Percentiles rank a stretch among this genome's conserved stretches.
Conservation (phyloP, 2,329 filamentous ascomycete species). For the Exophiala xenobiotica region DNA sequence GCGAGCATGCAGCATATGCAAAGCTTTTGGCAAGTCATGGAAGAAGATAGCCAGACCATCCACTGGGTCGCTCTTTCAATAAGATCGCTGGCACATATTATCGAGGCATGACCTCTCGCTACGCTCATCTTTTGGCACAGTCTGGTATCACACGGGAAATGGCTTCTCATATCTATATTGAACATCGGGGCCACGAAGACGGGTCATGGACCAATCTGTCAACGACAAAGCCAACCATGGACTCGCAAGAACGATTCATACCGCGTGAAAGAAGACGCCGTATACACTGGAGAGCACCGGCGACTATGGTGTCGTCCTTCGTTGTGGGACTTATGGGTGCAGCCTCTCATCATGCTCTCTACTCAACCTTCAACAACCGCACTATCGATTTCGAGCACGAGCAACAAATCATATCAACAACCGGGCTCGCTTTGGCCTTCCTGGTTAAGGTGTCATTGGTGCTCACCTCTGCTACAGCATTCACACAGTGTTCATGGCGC, state of each 20-base stretch:
- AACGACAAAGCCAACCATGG: neutral
- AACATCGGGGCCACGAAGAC: neutral
- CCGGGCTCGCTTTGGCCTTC: neutral
- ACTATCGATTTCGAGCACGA: neutral
- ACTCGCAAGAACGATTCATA: neutral
- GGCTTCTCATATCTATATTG: neutral
- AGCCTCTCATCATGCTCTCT: neutral
- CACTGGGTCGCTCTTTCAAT: neutral
- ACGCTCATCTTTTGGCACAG: neutral
- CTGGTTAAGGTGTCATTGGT: neutral
- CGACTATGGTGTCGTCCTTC: neutral
- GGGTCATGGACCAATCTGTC: neutral
- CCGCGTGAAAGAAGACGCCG: neutral
- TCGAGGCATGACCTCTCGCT: neutral
- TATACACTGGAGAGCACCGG: neutral
- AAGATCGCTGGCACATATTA: neutral
- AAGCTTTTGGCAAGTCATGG: neutral
- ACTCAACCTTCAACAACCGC: neutral
- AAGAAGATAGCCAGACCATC: neutral
- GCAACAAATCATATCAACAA: neutral
- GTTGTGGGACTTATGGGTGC: neutral
- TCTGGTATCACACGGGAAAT: neutral
- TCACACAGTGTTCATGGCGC: neutral
- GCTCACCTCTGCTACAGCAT: neutral
- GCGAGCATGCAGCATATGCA: neutral